These are phyloP conservation scores for Podaxis rugospora DNA, from an alignment of 768 basidiomycete genomes.

Conservation along the genomic window DNA sequence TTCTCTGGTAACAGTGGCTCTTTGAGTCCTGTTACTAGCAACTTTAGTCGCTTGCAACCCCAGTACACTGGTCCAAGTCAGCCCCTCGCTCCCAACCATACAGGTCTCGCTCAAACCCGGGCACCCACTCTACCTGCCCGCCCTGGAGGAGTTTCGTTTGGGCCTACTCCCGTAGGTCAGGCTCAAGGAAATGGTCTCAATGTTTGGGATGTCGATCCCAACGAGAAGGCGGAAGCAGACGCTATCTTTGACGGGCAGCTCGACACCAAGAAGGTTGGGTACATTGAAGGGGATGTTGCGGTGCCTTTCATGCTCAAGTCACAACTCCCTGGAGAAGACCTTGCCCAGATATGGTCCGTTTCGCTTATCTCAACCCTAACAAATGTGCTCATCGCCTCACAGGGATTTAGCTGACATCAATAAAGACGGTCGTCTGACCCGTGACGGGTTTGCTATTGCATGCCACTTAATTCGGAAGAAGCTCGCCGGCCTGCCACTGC, in stretches of 20 bases:
- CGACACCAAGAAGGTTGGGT: constrained; percentile 70
- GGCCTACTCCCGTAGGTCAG: constrained; percentile 12
- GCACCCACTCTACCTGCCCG: constrained; percentile 37
- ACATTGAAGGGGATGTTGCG: constrained; percentile 89
- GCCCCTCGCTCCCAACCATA: constrained; percentile 47
- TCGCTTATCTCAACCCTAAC: not conserved
- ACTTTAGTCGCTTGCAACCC: constrained; percentile 44
- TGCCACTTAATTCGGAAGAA: constrained; percentile 90
- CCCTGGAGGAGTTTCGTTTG: constrained; percentile 19
- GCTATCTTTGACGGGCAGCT: constrained; percentile 69
- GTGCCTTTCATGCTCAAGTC: constrained; percentile 96
- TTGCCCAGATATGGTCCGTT: constrained; percentile 90
- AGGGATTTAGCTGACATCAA: constrained; percentile 95
- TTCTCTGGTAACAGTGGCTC: constrained; percentile 58
- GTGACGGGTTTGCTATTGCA: constrained; percentile 94
- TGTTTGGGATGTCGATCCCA: constrained; percentile 79
- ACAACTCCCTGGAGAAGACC: constrained; percentile 69
- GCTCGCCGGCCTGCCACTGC: constrained; percentile 74
- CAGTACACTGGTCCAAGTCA: constrained; percentile 63
- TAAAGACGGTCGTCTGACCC: constrained; percentile 79
- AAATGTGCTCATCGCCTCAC: constrained; percentile 3
- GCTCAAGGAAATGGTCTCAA: constrained; percentile 23
- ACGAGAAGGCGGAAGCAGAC: constrained; percentile 78
- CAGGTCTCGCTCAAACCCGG: constrained; percentile 31
- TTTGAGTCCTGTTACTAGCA: constrained; percentile 49